These are phyloP conservation scores for Penicillium freii DNA, from an alignment of 2,329 filamentous ascomycete genomes.

Conservation along the genomic window DNA sequence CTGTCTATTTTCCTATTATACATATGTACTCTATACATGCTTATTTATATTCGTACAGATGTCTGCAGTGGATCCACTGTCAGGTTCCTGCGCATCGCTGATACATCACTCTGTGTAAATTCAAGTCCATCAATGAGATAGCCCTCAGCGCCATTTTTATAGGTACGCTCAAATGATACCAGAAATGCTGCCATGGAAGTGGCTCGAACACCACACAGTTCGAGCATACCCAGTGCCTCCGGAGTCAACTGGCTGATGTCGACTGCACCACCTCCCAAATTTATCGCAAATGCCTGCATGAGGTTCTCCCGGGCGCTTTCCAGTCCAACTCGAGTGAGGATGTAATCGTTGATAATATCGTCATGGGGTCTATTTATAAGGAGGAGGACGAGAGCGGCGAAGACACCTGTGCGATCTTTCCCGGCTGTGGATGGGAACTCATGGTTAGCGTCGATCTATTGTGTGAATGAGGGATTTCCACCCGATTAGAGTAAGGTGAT, in stretches of 20 bases:
- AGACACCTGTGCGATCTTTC: conserved; percentile 74
- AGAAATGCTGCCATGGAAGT: conserved; percentile 28
- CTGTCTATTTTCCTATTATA: no score
- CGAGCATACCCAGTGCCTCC: conserved; percentile 25
- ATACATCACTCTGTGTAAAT: conserved; percentile 21
- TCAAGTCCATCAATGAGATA: conserved; percentile 26
- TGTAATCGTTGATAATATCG: conserved; percentile 64
- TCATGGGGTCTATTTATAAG: conserved; percentile 61
- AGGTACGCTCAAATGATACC: conserved; percentile 21
- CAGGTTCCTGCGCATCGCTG: conserved; percentile 24
- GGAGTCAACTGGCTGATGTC: conserved; percentile 14
- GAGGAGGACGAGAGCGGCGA: conserved; percentile 65
- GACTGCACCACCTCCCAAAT: conserved; percentile 12
- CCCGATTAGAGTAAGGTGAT: not conserved
- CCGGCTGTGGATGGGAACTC: conserved; percentile 54
- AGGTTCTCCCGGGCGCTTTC: conserved; percentile 27
- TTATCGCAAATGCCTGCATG: conserved; percentile 16
- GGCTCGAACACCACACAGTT: conserved; percentile 26
- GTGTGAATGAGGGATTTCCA: not conserved
- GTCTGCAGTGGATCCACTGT: not conserved
- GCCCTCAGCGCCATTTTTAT: conserved; percentile 21
- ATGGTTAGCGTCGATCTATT: not conserved
- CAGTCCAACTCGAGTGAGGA: conserved; percentile 31
- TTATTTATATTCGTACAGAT: not conserved
- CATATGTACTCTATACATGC: not conserved